Conservation (phyloP, 2,329 filamentous ascomycete genomes). For the Lomentospora prolificans region DNA sequence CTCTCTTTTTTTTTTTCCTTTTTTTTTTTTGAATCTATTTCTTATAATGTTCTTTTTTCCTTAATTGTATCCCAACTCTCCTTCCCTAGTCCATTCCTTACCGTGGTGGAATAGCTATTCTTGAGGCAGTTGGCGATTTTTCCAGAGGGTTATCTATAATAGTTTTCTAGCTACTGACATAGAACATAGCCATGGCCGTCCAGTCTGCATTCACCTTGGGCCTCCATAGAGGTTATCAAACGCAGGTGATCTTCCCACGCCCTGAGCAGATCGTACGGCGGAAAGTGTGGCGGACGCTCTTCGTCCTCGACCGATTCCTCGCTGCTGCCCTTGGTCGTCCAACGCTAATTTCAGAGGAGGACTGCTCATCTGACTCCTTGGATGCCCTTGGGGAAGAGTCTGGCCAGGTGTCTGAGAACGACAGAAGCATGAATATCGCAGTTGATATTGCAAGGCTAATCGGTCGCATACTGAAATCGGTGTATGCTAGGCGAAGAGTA, state of each 20-base stretch:
- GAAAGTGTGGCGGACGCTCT: constrained; percentile 55
- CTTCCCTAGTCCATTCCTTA: no score
- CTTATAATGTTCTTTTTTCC: no score
- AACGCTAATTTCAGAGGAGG: constrained; percentile 49
- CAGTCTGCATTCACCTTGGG: constrained; percentile 53
- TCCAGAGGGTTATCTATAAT: no score
- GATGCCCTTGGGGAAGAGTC: constrained; percentile 19
- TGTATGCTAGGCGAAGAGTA: constrained; percentile 51
- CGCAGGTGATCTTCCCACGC: constrained; percentile 39
- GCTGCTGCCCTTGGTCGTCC: constrained; percentile 54
- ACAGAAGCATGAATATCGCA: constrained; percentile 38
- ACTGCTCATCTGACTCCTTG: constrained; percentile 44
- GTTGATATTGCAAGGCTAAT: constrained; percentile 49
- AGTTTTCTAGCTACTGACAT: no score
- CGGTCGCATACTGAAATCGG: constrained; percentile 44
- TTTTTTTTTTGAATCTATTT: no score
- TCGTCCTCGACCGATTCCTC: constrained; percentile 54
- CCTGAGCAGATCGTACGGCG: constrained; percentile 37
- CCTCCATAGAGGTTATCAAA: constrained; percentile 47
- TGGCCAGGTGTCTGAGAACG: constrained; percentile 10
- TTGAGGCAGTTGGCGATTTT: no score
- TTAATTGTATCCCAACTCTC: no score
- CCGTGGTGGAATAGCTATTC: no score
- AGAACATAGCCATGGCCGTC: constrained; percentile 55
- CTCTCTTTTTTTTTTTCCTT: no score